Conservation (phyloP, 495 filamentous ascomycete species). For the Neohortaea acidophila region DNA sequence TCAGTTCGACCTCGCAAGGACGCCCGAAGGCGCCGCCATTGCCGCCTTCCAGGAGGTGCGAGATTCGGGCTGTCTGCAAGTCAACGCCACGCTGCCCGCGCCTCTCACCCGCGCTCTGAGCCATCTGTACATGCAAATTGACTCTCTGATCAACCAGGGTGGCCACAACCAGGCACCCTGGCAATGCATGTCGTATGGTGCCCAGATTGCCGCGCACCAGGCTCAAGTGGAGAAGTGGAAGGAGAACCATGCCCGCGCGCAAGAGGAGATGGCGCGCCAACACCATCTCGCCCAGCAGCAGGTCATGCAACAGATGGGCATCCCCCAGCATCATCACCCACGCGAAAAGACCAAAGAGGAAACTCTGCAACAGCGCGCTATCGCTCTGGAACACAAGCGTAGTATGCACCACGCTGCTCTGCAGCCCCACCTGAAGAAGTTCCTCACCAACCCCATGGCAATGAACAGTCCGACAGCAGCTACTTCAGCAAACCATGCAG, state of each 20-base stretch:
- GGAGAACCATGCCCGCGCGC: slow-evolving; percentile 4
- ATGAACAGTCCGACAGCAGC: neutral
- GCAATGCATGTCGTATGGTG: slow-evolving; percentile 15
- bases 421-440: slow-evolving; percentile 5
- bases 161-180: slow-evolving; percentile 7
- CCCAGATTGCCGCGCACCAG: slow-evolving; percentile 15
- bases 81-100: slow-evolving; percentile 10
- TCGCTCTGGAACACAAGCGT: slow-evolving; percentile 3
- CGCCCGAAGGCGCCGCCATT: slow-evolving; percentile 7
- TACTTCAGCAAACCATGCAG: too few species aligned
- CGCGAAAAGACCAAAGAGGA: too few species aligned
- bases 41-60: slow-evolving; percentile 12
- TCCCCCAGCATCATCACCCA: too few species aligned
- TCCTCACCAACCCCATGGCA: slow-evolving; percentile 5
- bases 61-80: slow-evolving; percentile 7
- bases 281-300: slow-evolving; percentile 12
- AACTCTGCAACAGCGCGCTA: slow-evolving; percentile 2
- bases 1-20: neutral
- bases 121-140: slow-evolving; percentile 16
- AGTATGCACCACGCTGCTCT: slow-evolving; percentile 4
- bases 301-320: slow-evolving; percentile 10
- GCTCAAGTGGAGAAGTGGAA: slow-evolving; percentile 8
- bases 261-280: slow-evolving; percentile 11
- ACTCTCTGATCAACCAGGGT: slow-evolving; percentile 15
- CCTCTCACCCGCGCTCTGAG: slow-evolving; percentile 6